phyloP scores from a whole-genome alignment of 2,329 filamentous ascomycete genomes.

The Macrophomina tecta region DNA sequence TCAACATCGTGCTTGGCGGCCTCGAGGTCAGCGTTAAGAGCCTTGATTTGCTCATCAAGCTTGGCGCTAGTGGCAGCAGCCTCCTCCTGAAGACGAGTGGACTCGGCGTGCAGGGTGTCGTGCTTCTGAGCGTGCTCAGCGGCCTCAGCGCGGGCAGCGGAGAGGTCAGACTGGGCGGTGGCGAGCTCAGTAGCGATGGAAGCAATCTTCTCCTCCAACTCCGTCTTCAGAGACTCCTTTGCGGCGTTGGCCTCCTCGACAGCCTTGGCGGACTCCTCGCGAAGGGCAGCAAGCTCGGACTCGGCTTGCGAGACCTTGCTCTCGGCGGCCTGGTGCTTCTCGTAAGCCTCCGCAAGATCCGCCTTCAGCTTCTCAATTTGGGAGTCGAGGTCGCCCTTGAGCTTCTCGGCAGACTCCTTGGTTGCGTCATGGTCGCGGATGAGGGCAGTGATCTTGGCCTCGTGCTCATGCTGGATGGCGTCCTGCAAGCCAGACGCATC shows the following conservation, averaged over 20 bases:
- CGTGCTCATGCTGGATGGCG: conserved; percentile 28
- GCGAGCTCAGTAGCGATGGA: conserved; percentile 27
- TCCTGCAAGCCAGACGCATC: conserved; percentile 9
- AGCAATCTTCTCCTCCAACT: conserved; percentile 27
- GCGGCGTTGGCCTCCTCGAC: conserved; percentile 21
- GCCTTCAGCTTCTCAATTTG: conserved; percentile 29
- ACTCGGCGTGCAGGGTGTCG: conserved; percentile 27
- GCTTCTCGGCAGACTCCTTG: conserved; percentile 18
- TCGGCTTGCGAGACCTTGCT: conserved; percentile 12
- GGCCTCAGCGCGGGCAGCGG: conserved; percentile 16
- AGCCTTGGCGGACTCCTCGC: conserved; percentile 19
- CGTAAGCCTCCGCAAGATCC: conserved; percentile 17
- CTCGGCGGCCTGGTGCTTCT: conserved; percentile 25
- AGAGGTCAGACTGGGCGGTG: conserved; percentile 23
- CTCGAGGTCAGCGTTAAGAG: conserved; percentile 37
- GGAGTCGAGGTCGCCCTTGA: conserved; percentile 26
- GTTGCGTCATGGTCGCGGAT: conserved; percentile 28
- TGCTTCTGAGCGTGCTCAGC: conserved; percentile 37
- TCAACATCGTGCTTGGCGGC: conserved; percentile 31
- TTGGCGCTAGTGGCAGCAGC: conserved; percentile 23
- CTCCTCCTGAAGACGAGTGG: conserved; percentile 20
- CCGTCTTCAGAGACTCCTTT: conserved; percentile 28
- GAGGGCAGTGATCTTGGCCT: conserved; percentile 28
- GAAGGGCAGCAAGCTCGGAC: conserved; percentile 10
- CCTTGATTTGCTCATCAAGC: conserved; percentile 39